Percentiles rank a stretch among this genome's conserved stretches.
These are phyloP conservation scores for Tetrastigma voinierianum DNA, from an alignment of 164 flowering plant species.

Conservation along the genomic window DNA sequence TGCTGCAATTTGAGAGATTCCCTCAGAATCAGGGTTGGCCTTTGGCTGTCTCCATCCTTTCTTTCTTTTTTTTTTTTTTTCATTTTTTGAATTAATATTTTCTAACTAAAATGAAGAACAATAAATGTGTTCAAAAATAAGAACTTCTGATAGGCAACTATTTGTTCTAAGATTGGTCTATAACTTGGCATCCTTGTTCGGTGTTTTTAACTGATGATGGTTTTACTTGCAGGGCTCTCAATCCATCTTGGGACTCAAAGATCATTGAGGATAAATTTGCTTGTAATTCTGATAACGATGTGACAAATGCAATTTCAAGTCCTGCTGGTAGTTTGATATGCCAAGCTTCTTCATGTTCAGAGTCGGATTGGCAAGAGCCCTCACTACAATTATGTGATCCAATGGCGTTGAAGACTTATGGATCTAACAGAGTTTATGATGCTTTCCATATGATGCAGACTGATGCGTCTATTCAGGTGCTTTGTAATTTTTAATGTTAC, in stretches of 20 bases:
- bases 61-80: too few relatives aligned
- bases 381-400: slow-evolving; percentile 29
- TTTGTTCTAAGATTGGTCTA: too few relatives aligned
- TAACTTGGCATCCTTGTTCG: too few relatives aligned
- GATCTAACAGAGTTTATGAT: slow-evolving; percentile 43
- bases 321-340: slow-evolving; percentile 13
- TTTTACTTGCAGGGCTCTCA: slow-evolving; percentile 33
- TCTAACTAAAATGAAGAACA: too few relatives aligned
- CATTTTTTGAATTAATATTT: too few relatives aligned
- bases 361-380: slow-evolving; percentile 76
- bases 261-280: slow-evolving; percentile 19
- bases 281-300: neutral
- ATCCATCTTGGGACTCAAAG: slow-evolving; percentile 18
- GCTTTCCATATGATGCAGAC: slow-evolving; percentile 63
- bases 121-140: too few relatives aligned
- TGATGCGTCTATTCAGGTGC: slow-evolving; percentile 76
- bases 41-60: too few relatives aligned
- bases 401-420: slow-evolving; percentile 28
- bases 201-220: neutral
- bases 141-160: too few relatives aligned
- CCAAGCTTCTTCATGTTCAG: slow-evolving; percentile 29
- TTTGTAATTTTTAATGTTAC: neutral
- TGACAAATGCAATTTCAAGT: neutral
- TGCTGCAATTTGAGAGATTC: too few relatives aligned
- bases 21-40: too few relatives aligned